phyloP scores from a whole-genome alignment of 257 asterid genomes.

The Solanum lycopersicoides region DNA sequence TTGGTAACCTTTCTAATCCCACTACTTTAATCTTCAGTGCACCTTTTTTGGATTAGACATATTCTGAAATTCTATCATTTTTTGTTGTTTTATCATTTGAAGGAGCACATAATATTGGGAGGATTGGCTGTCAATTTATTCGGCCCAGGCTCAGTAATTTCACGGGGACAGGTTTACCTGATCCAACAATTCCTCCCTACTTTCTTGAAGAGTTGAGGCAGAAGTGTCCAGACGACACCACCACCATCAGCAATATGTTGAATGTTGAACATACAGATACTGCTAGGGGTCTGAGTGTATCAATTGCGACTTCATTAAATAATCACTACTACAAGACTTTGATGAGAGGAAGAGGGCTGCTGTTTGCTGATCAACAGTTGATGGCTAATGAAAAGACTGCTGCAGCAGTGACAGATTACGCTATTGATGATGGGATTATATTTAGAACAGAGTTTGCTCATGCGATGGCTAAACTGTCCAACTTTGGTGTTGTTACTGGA shows the following conservation, averaged over 20 bases:
- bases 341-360: conserved; percentile 14
- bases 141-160: conserved; percentile 4
- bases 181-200: neutral
- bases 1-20: conserved; percentile 6
- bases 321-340: conserved; percentile 14
- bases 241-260: neutral
- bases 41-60: neutral
- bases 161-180: neutral
- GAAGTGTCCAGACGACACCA: neutral
- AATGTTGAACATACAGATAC: neutral
- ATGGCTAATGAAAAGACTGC: conserved; percentile 18
- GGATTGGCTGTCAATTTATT: conserved; percentile 14
- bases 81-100: neutral
- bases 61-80: neutral
- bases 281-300: neutral
- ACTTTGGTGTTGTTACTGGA: conserved; percentile 9
- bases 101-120: conserved; percentile 26
- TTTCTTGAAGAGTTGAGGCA: conserved; percentile 3
- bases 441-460: conserved; percentile 16
- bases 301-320: conserved; percentile 1
- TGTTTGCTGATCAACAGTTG: conserved; percentile 25
- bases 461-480: conserved; percentile 23
- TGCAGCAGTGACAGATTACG: conserved; percentile 5
- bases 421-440: conserved; percentile 10
- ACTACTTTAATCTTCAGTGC: neutral